Evolutionary conservation across 1,139 yeast genomes (phyloP), one percentile per base, ranked within the genome.

Genomic region (Saccharomyces hybrid): DNA sequence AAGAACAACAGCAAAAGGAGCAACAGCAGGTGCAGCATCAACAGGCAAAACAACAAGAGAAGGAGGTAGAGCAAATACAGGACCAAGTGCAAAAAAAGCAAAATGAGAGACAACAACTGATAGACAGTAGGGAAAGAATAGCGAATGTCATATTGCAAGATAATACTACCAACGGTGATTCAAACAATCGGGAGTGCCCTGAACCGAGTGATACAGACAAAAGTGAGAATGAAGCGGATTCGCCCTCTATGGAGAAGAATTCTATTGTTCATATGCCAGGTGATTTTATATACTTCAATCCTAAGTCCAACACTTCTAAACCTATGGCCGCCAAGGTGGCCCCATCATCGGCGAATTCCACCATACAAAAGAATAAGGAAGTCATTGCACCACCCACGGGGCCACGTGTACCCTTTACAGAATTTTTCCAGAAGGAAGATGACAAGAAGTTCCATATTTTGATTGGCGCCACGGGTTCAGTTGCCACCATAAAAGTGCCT

Each of bases 381-480:
- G 65, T 75, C 2, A 73, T 77, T 48, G 65, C 74, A 1, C 65
- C 84, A 2, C 87, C 86, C 2, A 78, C 75, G 3, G 88, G 84
- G 0, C 87, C 89, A 1, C 82, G 84, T 32, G 84, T 84, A 1
- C 91, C 91, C 20, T 86, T 86, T 65, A 85, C 85, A 50, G 84
- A 85, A 61, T 86, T 81, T 65, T 75, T 86, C 55, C 78, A 81
- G 52, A 83, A 82, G 63, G 83, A 84, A 63, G 93, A 86, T 66
- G 95, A 86, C 67, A 84, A 84, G 44, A 90, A 90, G 66, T 78
- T 88, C 55, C 98, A 93, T 70, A 84, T 93, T 47, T 75, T 93
- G 54, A 75, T 93, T 48, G 98, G 95, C 20, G 95, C 95, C 34
- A 89, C 98, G 1, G 99, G 99, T 0, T 87, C 96, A 0, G 97